Percentiles rank a stretch among this genome's conserved stretches.
phyloP scores from a whole-genome alignment of 1,284 basidiomycete species.

The Tilletia horrida region DNA sequence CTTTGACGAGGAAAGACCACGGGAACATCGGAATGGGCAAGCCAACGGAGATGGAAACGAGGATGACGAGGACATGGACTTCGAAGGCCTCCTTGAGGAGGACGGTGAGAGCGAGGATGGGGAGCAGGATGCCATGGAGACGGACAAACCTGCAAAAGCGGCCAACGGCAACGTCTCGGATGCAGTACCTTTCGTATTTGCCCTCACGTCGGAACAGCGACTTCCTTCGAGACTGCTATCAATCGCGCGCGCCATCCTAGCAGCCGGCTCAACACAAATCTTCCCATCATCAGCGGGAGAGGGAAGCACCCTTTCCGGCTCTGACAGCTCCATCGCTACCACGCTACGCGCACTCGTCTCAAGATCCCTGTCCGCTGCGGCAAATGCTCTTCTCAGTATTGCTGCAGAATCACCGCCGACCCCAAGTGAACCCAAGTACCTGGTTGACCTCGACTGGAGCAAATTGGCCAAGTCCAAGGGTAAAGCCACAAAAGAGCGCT shows the following conservation, averaged over 20 bases:
- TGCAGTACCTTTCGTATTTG: slow-evolving; percentile 11
- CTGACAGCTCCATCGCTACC: neutral
- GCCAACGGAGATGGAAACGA: slow-evolving; percentile 1
- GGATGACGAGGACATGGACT: neutral
- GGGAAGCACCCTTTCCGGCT: neutral
- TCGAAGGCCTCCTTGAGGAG: neutral
- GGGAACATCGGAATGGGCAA: neutral
- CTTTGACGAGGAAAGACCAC: neutral
- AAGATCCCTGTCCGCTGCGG: neutral
- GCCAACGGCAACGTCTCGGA: neutral
- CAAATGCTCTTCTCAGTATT: slow-evolving; percentile 7
- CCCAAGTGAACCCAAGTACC: slow-evolving; percentile 9
- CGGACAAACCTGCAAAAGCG: neutral
- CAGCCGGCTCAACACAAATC: neutral
- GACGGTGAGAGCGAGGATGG: neutral
- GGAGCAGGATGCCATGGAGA: neutral
- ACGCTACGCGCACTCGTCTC: slow-evolving; percentile 1
- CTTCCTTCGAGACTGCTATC: slow-evolving; percentile 1
- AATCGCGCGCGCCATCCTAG: neutral
- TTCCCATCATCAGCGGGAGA: slow-evolving; percentile 2
- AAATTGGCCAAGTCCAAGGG: neutral
- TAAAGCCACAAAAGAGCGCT: slow-evolving; percentile 3
- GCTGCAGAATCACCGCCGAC: slow-evolving; percentile 7
- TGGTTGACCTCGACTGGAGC: neutral
- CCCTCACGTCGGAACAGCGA: neutral